Evolutionary conservation across 208 protist species (phyloP).

Genomic region (Acanthamoeba divionensis): DNA sequence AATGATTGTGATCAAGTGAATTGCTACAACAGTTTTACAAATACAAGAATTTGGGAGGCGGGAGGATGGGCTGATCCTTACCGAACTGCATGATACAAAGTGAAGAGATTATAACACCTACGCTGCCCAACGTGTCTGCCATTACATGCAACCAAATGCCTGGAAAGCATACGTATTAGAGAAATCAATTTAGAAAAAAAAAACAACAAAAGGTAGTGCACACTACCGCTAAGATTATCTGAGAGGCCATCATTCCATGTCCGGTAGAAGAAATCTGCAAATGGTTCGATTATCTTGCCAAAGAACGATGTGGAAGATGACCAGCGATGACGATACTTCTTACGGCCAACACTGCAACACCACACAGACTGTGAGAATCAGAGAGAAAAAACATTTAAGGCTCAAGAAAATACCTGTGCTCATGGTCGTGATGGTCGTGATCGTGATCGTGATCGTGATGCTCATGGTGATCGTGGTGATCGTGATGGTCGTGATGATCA

Average conservation of each 20-base stretch:
- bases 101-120: conserved; percentile 83
- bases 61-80: too few relatives aligned
- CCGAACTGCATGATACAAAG: conserved; percentile 4
- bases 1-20: too few relatives aligned
- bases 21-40: too few relatives aligned
- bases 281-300: background rate
- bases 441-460: conserved; percentile 44
- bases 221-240: conserved; percentile 21
- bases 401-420: background rate
- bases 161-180: background rate
- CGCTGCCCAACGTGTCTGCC: conserved; percentile 82
- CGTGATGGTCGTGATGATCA: background rate
- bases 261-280: conserved; percentile 22
- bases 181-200: background rate
- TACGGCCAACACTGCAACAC: background rate
- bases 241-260: background rate
- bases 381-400: too few relatives aligned
- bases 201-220: background rate
- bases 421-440: conserved; percentile 26
- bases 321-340: background rate
- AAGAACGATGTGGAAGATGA: background rate
- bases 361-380: too few relatives aligned
- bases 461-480: conserved; percentile 5
- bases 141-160: conserved; percentile 83
- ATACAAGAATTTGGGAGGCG: too few relatives aligned